Evolutionary conservation across 768 basidiomycete genomes (phyloP).

Genomic region (Boletus sensibilis): DNA sequence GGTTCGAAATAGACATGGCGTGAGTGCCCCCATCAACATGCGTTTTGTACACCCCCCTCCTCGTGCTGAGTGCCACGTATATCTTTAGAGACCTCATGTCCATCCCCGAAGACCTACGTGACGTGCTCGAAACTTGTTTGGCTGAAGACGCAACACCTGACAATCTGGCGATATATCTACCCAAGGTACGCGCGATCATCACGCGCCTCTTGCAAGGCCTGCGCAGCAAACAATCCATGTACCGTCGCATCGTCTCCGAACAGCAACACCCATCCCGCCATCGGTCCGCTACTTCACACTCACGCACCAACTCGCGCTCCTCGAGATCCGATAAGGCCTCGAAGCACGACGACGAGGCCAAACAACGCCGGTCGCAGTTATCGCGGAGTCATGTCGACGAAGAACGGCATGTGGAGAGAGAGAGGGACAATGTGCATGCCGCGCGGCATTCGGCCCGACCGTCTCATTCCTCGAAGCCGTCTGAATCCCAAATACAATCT

Average conservation of each 20-base stretch:
- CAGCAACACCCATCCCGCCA: constrained; percentile 43
- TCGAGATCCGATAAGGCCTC: constrained; percentile 44
- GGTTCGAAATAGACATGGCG: constrained; percentile 88
- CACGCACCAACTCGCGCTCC: constrained; percentile 57
- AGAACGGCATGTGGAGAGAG: constrained; percentile 38
- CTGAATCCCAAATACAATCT: constrained; percentile 33
- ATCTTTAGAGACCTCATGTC: constrained; percentile 72
- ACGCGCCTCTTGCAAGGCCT: constrained; percentile 90
- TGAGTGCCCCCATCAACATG: constrained; percentile 44
- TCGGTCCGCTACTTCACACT: constrained; percentile 48
- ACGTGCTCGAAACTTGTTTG: constrained; percentile 85
- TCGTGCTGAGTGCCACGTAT: constrained; percentile 15
- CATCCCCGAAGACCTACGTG: constrained; percentile 87
- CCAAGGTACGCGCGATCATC: constrained; percentile 88
- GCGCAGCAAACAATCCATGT: constrained; percentile 87
- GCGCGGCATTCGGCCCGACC: constrained; percentile 44
- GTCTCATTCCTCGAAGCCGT: constrained; percentile 38
- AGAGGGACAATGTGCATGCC: constrained; percentile 36
- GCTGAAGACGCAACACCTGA: constrained; percentile 85
- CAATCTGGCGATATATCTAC: constrained; percentile 86
- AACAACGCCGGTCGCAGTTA: constrained; percentile 47
- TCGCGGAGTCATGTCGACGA: constrained; percentile 43
- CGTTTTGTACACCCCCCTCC: constrained; percentile 3
- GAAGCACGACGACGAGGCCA: constrained; percentile 43
- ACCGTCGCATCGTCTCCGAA: constrained; percentile 72